Evolutionary conservation across 345 rosid genomes (phyloP).

Genomic region (Dimocarpus longan): DNA sequence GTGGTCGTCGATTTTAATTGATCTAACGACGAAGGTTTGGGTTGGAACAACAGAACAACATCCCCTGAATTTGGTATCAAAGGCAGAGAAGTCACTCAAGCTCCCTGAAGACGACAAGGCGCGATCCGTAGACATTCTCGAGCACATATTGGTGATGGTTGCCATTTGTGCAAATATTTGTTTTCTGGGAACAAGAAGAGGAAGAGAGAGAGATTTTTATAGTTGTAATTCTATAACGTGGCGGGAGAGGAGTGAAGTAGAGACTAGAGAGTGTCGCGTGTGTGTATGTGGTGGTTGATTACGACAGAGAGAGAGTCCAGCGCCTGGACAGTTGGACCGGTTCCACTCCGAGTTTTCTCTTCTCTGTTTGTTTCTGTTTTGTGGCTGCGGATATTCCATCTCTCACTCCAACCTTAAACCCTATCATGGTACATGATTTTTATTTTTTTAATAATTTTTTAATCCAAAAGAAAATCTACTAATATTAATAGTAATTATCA

Average conservation of each 20-base stretch:
- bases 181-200: not conserved
- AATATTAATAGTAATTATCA: too few species aligned
- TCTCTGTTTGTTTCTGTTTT: not conserved
- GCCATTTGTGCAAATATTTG: conserved; percentile 33
- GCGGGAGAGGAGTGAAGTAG: conserved; percentile 15
- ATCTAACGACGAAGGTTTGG: conserved; percentile 42
- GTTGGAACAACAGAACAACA: conserved; percentile 23
- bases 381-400: not conserved
- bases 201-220: not conserved
- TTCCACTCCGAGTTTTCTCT: not conserved
- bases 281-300: not conserved
- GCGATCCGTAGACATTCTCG: conserved; percentile 32
- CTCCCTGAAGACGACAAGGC: conserved; percentile 43
- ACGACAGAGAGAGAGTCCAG: not conserved
- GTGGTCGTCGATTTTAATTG: conserved; percentile 28
- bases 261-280: not conserved
- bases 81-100: conserved; percentile 24
- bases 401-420: not conserved
- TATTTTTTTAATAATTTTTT: too few species aligned
- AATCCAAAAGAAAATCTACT: too few species aligned
- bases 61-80: conserved; percentile 23
- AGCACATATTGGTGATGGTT: conserved; percentile 32
- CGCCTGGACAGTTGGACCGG: not conserved
- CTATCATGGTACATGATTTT: not conserved
- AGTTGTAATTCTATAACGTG: not conserved